Evolutionary conservation across 2,329 filamentous ascomycete genomes (phyloP).

Genomic region (Colletotrichum phormii): DNA sequence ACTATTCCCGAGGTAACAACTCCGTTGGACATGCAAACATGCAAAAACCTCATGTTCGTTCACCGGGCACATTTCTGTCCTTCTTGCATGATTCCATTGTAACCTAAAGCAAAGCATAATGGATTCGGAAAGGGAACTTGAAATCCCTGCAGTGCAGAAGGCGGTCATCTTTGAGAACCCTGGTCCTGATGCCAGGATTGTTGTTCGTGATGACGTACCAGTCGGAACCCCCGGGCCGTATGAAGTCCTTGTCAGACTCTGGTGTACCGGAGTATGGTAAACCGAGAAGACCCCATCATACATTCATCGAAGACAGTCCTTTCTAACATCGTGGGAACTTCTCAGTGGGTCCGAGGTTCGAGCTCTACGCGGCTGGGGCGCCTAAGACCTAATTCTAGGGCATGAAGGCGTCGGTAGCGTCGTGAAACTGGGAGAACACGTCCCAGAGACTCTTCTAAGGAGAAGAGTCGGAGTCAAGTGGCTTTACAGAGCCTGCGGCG

Average conservation of each 20-base stretch:
- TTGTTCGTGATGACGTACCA: conserved; percentile 10
- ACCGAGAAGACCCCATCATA: no score
- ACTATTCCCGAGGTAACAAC: not conserved
- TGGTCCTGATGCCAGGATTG: conserved; percentile 7
- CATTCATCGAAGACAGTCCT: no score
- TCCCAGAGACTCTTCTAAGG: conserved; percentile 42
- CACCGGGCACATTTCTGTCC: no score
- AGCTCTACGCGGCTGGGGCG: conserved; percentile 44
- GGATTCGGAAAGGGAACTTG: no score
- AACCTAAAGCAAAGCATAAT: no score
- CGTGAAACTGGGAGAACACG: conserved; percentile 44
- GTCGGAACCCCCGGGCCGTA: conserved; percentile 18
- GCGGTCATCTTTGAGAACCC: conserved; percentile 29
- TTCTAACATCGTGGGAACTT: not conserved
- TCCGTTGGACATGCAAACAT: no score
- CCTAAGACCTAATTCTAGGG: conserved; percentile 43
- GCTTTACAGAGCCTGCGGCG: conserved; percentile 54
- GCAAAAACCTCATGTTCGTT: no score
- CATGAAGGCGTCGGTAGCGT: conserved; percentile 47
- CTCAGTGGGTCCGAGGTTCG: conserved; percentile 46
- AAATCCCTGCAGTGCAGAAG: not conserved
- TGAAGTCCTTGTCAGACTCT: conserved; percentile 20
- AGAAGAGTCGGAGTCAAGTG: conserved; percentile 57
- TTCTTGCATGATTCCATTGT: no score
- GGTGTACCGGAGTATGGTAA: conserved; percentile 20